Conservation (phyloP, 345 rosid genomes). For the Mangifera indica region DNA sequence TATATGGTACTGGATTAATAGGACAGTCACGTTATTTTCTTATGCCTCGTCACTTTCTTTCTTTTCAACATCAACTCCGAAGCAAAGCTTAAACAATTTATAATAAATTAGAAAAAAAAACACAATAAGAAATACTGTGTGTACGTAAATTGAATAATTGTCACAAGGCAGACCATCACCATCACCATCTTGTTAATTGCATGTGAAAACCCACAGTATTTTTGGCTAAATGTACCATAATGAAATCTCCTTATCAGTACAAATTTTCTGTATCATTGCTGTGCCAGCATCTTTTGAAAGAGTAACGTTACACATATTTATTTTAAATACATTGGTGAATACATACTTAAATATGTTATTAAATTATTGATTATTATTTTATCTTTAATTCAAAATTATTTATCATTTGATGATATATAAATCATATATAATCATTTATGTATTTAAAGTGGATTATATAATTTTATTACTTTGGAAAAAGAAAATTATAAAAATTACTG, state of each 20-base stretch:
- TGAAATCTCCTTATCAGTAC: background rate
- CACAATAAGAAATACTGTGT: background rate
- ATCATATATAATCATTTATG: too few relatives aligned
- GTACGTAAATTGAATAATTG: background rate
- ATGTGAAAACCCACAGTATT: conserved; percentile 1
- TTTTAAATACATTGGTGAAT: too few relatives aligned
- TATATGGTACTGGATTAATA: conserved; percentile 6
- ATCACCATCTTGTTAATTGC: background rate
- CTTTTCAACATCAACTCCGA: conserved; percentile 15
- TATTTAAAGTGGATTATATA: too few relatives aligned
- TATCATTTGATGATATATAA: too few relatives aligned
- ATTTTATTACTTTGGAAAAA: too few relatives aligned
- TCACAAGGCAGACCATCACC: background rate
- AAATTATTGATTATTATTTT: too few relatives aligned
- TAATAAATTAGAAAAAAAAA: too few relatives aligned
- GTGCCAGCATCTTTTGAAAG: background rate
- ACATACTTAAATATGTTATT: too few relatives aligned
- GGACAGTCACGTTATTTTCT: conserved; percentile 23
- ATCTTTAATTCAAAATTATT: too few relatives aligned
- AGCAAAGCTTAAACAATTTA: conserved; percentile 1
- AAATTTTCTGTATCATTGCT: background rate
- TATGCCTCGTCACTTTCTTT: conserved; percentile 19
- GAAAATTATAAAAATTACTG: too few relatives aligned
- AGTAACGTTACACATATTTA: too few relatives aligned
- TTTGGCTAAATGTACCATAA: background rate